Evolutionary conservation across 2,329 filamentous ascomycete species (phyloP).

Genomic region (Neoscytalidium dimidiatum): DNA sequence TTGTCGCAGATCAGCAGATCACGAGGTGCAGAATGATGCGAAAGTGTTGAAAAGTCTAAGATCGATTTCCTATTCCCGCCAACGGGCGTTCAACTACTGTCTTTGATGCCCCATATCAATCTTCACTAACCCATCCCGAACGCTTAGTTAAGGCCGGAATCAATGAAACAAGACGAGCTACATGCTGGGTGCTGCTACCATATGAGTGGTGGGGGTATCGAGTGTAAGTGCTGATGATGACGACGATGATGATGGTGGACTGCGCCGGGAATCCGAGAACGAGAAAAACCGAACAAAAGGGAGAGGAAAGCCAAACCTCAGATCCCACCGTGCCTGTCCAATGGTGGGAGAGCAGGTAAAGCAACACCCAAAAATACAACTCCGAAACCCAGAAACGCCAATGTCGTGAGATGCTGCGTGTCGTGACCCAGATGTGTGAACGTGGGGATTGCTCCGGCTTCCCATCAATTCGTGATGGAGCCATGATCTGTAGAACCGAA

Average conservation of each 20-base stretch:
- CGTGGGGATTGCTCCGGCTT: conserved; percentile 15
- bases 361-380: not conserved
- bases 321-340: not conserved
- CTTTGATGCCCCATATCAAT: conserved; percentile 12
- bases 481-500: conserved; percentile 10
- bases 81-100: conserved; percentile 10
- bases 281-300: conserved; percentile 10
- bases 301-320: not conserved
- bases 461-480: conserved; percentile 3
- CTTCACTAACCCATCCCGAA: conserved; percentile 16
- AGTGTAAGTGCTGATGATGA: conserved; percentile 18
- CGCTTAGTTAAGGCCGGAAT: conserved; percentile 13
- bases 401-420: conserved; percentile 18
- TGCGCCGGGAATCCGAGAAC: conserved; percentile 7
- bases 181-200: conserved; percentile 17
- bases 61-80: conserved; percentile 11
- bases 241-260: conserved; percentile 16
- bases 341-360: not conserved
- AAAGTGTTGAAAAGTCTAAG: not conserved
- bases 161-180: conserved; percentile 18
- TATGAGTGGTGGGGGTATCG: conserved; percentile 19
- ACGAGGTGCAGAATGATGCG: not conserved
- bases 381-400: conserved; percentile 12
- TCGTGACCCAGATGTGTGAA: conserved; percentile 16
- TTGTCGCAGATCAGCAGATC: not conserved